These are phyloP conservation scores for Diutina mesorugosa DNA, from an alignment of 1,139 yeast species.

Conservation along the genomic window DNA sequence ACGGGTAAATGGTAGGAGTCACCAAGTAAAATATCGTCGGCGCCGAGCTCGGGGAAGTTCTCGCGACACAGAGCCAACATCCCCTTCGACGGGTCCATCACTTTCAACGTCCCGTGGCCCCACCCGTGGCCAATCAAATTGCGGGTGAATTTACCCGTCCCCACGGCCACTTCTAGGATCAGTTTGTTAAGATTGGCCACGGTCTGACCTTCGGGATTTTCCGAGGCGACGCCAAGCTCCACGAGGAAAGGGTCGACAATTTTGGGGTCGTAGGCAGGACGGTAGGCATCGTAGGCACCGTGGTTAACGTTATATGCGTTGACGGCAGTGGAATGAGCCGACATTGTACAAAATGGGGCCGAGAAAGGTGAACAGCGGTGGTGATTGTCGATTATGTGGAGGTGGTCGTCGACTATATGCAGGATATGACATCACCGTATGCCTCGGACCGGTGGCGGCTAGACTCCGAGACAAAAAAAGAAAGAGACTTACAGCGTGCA, in stretches of 20 bases:
- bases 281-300: slow-evolving; percentile 34
- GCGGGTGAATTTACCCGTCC: slow-evolving; percentile 55
- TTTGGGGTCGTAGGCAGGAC: slow-evolving; percentile 41
- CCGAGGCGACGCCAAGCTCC: slow-evolving; percentile 11
- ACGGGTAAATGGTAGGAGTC: slow-evolving; percentile 39
- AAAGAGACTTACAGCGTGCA: no score
- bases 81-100: slow-evolving; percentile 50
- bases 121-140: slow-evolving; percentile 29
- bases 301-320: slow-evolving; percentile 44
- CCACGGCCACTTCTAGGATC: slow-evolving; percentile 47
- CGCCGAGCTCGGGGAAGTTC: slow-evolving; percentile 32
- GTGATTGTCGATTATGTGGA: no score
- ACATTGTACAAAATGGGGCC: not conserved
- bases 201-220: slow-evolving; percentile 3
- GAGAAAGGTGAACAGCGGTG: no score
- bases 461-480: no score
- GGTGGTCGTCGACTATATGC: no score
- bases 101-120: slow-evolving; percentile 15
- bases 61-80: slow-evolving; percentile 37
- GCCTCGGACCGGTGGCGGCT: no score
- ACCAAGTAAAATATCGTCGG: slow-evolving; percentile 18
- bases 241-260: slow-evolving; percentile 34
- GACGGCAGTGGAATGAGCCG: slow-evolving; percentile 22
- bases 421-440: no score
- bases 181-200: slow-evolving; percentile 11